Evolutionary conservation across 2,329 filamentous ascomycete genomes (phyloP), one percentile per base, ranked within the genome.

Genomic region (Metarhizium guizhouense): DNA sequence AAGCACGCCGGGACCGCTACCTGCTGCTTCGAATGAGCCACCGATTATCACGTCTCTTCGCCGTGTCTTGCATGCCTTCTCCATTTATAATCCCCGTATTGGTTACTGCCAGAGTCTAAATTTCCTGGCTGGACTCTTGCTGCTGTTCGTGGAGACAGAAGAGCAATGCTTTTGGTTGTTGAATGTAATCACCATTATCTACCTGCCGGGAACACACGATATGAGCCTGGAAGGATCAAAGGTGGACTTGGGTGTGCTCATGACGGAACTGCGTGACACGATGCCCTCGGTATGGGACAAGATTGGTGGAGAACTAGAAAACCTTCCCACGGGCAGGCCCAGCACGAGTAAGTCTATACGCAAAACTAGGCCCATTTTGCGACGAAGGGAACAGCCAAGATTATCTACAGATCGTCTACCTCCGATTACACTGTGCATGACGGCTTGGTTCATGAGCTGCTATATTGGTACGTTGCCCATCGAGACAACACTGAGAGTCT

Each of bases 361-460:
- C 30, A 68, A 68, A 43, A 62, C 68, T 3, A 68, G 73, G 16
- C 71, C 74, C 25, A 74, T 70, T 56, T 65, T 72, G 55, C 69
- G 70, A 54, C 70, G 73, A 36, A 74, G 68, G 56, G 72, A 73
- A 30, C 64, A 69, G 54, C 67, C 68, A 47, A 70, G 65, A 47
- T 72, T 73, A 49, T 70, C 75, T 11, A 74, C 73, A 3, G 72
- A 74, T 52, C 81, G 87, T 4, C 79, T 96, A 11, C 93, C 93
- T 0, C 92, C 93, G 13, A 93, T 97, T 61, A 94, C 90, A 0
- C 80, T 97, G 5, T 95, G 91, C 62, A 90, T 94, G 70, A 96
- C 92, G 10, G 89, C 92, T 4, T 97, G 93, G 93, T 95, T 97
- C 70, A 96, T 97, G 93, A 95, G 89, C 51, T 88, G 94, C 64